Percentiles rank a stretch among this genome's conserved stretches.
phyloP scores from a whole-genome alignment of 192 early-diverging fungal genomes.

The Haplosporangium gracile region DNA sequence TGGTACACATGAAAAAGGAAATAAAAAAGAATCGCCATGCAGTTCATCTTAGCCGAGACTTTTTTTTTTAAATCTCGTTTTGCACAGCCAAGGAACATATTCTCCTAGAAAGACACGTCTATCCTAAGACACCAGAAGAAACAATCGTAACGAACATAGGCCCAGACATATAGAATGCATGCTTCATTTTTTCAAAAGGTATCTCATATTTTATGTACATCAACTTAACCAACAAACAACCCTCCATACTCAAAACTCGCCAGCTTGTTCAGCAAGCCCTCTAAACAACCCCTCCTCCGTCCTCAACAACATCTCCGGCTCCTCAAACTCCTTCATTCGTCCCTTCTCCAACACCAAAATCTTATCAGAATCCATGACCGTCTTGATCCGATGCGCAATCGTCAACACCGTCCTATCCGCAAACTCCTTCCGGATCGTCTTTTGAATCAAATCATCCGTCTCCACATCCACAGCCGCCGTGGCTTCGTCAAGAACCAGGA shows the following conservation, averaged over 20 bases:
- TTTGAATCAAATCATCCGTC: slow-evolving; percentile 88
- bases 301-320: background rate
- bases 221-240: background rate
- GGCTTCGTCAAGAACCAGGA: slow-evolving; percentile 58
- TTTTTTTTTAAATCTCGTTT: too few relatives aligned
- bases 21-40: too few relatives aligned
- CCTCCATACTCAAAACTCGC: background rate
- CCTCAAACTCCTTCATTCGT: slow-evolving; percentile 15
- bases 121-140: too few relatives aligned
- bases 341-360: slow-evolving; percentile 79
- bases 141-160: too few relatives aligned
- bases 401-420: slow-evolving; percentile 81
- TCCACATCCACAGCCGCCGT: slow-evolving; percentile 79
- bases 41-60: too few relatives aligned
- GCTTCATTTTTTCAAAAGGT: too few relatives aligned
- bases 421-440: slow-evolving; percentile 82
- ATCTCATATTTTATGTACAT: too few relatives aligned
- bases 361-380: slow-evolving; percentile 87
- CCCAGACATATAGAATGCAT: too few relatives aligned
- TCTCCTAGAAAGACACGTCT: too few relatives aligned
- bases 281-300: slow-evolving; percentile 11
- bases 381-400: slow-evolving; percentile 90
- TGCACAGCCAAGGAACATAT: too few relatives aligned
- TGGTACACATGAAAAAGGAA: too few relatives aligned
- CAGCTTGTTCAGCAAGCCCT: slow-evolving; percentile 19